Conservation (phyloP, 2,329 filamentous ascomycete species). For the Knoxdaviesia capensis region DNA sequence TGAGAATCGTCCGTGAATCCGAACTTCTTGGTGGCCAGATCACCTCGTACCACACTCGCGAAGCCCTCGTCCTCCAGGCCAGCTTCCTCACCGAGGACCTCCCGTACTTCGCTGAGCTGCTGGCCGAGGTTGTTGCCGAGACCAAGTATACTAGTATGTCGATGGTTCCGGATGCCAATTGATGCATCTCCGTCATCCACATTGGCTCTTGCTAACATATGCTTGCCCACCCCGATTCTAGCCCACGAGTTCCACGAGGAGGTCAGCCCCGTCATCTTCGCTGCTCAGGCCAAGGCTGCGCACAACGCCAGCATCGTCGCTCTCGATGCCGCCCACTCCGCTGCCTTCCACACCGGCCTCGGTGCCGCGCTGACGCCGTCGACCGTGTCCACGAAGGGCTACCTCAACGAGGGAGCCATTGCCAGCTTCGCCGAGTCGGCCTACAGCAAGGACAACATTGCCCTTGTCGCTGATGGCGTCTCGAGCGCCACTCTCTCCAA, state of each 20-base stretch:
- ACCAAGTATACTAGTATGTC: slow-evolving; percentile 64
- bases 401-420: slow-evolving; percentile 58
- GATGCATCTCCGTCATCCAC: neutral
- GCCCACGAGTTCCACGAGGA: slow-evolving; percentile 85
- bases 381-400: slow-evolving; percentile 51
- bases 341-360: slow-evolving; percentile 87
- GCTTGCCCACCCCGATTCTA: slow-evolving; percentile 15
- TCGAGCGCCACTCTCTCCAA: slow-evolving; percentile 57
- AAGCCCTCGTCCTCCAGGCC: slow-evolving; percentile 80
- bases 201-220: slow-evolving; percentile 1
- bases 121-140: slow-evolving; percentile 74
- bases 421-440: slow-evolving; percentile 56
- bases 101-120: slow-evolving; percentile 90
- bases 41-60: slow-evolving; percentile 71
- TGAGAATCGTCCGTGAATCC: slow-evolving; percentile 85
- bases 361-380: slow-evolving; percentile 59
- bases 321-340: slow-evolving; percentile 64
- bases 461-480: slow-evolving; percentile 77
- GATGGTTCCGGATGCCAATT: slow-evolving; percentile 6
- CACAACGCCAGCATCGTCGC: slow-evolving; percentile 46
- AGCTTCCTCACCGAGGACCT: slow-evolving; percentile 92
- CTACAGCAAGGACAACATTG: slow-evolving; percentile 80
- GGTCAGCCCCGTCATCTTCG: slow-evolving; percentile 53
- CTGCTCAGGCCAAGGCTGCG: slow-evolving; percentile 56
- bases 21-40: slow-evolving; percentile 90